phyloP scores from a whole-genome alignment of 2,329 filamentous ascomycete genomes.

The Colletotrichum falcatum region DNA sequence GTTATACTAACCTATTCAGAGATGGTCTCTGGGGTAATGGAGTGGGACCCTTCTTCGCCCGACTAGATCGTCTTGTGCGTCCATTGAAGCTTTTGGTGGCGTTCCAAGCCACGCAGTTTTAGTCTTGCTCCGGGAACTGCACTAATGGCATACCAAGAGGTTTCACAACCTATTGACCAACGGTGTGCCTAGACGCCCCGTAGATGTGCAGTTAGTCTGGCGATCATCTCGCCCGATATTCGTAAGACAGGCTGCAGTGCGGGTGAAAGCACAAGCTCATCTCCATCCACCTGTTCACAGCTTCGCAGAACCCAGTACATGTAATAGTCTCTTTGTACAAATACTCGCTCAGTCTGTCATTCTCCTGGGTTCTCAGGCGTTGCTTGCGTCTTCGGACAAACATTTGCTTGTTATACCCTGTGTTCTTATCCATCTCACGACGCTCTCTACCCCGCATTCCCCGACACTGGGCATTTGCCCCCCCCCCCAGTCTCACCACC shows the following conservation, averaged over 20 bases:
- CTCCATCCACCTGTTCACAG: neutral
- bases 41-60: constrained; percentile 28
- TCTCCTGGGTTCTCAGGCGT: neutral
- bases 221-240: neutral
- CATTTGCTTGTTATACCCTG: neutral
- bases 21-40: neutral
- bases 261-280: neutral
- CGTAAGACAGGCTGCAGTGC: neutral
- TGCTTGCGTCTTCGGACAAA: neutral
- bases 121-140: neutral
- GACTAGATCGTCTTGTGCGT: constrained; percentile 9
- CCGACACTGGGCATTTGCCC: neutral
- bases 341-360: neutral
- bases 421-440: neutral
- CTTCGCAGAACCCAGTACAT: no score
- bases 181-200: constrained; percentile 23
- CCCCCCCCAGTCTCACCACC: neutral
- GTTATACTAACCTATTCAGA: constrained; percentile 1
- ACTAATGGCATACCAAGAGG: neutral
- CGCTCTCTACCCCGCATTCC: constrained; percentile 6
- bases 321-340: neutral
- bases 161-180: neutral
- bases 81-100: constrained; percentile 24
- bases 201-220: neutral
- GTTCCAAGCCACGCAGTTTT: neutral